Conservation (phyloP, 148 eudicot species). For the Polygonum aviculare region DNA sequence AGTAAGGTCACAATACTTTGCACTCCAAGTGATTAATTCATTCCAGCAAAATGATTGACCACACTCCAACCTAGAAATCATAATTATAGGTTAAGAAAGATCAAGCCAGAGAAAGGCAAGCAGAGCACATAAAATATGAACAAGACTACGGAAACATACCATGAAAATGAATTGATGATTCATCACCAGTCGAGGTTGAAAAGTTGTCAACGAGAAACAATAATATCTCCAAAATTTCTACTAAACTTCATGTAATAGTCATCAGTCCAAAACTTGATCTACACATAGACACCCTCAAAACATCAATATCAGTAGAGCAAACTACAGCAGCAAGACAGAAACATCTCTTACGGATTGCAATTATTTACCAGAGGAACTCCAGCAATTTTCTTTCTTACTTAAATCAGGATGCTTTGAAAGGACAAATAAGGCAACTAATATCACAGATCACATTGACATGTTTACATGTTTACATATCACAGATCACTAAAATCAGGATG, state of each 20-base stretch:
- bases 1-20: slow-evolving; percentile 88
- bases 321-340: background rate
- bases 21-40: slow-evolving; percentile 76
- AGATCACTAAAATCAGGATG: background rate
- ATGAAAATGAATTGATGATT: background rate
- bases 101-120: background rate
- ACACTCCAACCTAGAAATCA: slow-evolving; percentile 59
- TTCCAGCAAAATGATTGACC: slow-evolving; percentile 90
- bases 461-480: background rate
- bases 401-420: background rate
- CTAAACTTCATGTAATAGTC: too few species aligned
- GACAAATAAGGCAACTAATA: background rate
- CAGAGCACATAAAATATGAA: background rate
- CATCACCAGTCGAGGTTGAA: background rate
- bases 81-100: slow-evolving; percentile 4
- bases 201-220: background rate
- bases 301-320: background rate
- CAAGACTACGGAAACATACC: background rate
- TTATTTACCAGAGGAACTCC: background rate
- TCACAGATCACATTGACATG: too few species aligned
- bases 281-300: background rate
- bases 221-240: background rate
- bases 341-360: background rate
- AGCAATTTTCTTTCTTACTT: background rate
- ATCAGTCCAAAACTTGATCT: background rate